Conservation (phyloP, 495 filamentous ascomycete species). For the Penicillium pulvis region DNA sequence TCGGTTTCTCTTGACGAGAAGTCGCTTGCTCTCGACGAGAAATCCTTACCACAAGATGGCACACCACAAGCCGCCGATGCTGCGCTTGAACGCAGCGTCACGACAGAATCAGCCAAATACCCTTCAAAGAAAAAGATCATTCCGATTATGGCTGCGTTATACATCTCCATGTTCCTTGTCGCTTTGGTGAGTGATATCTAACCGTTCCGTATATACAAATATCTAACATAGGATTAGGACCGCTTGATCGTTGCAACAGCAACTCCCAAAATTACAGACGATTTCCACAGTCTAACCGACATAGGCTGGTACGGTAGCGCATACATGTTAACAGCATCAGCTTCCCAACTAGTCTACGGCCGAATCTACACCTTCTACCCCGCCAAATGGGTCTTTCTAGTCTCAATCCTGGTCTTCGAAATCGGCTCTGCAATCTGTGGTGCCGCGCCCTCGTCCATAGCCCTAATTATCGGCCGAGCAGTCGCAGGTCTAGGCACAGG, state of each 20-base stretch:
- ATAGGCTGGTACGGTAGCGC: slow-evolving; percentile 54
- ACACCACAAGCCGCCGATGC: not conserved
- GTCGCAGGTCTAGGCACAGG: slow-evolving; percentile 53
- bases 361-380: slow-evolving; percentile 49
- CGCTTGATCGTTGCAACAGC: slow-evolving; percentile 20
- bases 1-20: not conserved
- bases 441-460: slow-evolving; percentile 56
- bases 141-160: slow-evolving; percentile 5
- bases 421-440: slow-evolving; percentile 63
- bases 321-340: slow-evolving; percentile 46
- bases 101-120: slow-evolving; percentile 4
- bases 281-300: slow-evolving; percentile 31
- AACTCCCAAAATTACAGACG: slow-evolving; percentile 26
- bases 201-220: not conserved
- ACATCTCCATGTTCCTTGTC: slow-evolving; percentile 8
- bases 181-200: slow-evolving; percentile 5
- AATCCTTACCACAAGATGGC: not conserved
- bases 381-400: slow-evolving; percentile 44
- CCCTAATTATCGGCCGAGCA: slow-evolving; percentile 64
- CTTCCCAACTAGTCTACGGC: slow-evolving; percentile 48
- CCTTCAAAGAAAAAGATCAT: slow-evolving; percentile 2
- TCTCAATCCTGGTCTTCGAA: slow-evolving; percentile 46
- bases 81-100: not conserved
- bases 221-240: slow-evolving; percentile 1
- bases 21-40: not conserved